A percentile compares a stretch with the other conserved stretches of the same genome.
Evolutionary conservation across 1,284 basidiomycete genomes (phyloP).

Genomic region (Cystobasidium pallidum): DNA sequence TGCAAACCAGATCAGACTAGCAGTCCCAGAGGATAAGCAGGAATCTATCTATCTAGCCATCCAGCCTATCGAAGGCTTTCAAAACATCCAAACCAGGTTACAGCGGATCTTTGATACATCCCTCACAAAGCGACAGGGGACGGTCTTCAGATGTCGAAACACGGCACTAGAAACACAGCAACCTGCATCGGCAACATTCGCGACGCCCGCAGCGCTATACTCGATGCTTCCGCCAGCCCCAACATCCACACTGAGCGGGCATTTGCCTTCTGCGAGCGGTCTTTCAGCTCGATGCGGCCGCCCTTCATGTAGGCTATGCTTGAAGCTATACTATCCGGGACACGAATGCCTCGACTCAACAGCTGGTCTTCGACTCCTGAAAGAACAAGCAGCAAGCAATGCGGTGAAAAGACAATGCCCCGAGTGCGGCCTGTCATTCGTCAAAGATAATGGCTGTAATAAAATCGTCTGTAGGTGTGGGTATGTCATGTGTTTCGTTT

Average conservation of each 20-base stretch:
- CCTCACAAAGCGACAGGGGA: not conserved
- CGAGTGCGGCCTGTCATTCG: constrained; percentile 35
- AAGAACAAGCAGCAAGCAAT: constrained; percentile 39
- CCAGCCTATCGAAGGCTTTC: constrained; percentile 5
- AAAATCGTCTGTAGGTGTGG: constrained; percentile 38
- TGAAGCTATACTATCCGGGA: constrained; percentile 32
- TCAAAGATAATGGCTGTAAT: constrained; percentile 35
- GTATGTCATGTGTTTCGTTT: constrained; percentile 40
- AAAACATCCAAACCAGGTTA: not conserved
- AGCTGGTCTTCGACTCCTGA: constrained; percentile 25
- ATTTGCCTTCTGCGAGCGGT: too few species aligned
- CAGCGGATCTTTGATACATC: constrained; percentile 8
- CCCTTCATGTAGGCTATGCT: constrained; percentile 23
- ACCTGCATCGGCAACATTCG: constrained; percentile 8
- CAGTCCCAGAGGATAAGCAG: not conserved
- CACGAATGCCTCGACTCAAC: constrained; percentile 35
- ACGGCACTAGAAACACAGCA: not conserved
- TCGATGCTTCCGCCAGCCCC: constrained; percentile 29
- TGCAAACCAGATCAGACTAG: not conserved
- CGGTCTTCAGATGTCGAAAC: constrained; percentile 17
- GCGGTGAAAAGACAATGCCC: constrained; percentile 40
- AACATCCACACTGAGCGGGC: not conserved
- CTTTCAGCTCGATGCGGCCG: constrained; percentile 4
- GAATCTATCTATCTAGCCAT: constrained; percentile 11
- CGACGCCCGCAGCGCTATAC: constrained; percentile 17